Conservation (phyloP, 352 stramenopile genomes). For the Elongisporangium prolatum region DNA sequence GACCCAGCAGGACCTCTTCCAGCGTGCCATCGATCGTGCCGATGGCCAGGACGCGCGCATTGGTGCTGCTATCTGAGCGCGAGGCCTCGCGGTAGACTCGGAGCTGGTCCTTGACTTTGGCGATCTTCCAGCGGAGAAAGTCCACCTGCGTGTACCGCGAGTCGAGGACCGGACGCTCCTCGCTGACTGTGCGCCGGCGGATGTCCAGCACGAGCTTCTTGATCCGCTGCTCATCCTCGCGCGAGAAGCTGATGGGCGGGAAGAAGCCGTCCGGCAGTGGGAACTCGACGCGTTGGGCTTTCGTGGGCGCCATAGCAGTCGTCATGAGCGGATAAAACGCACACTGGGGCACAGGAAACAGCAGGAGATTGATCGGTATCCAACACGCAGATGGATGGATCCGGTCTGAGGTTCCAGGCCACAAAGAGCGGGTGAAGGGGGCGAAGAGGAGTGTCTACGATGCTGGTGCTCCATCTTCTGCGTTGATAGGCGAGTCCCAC, state of each 20-base stretch:
- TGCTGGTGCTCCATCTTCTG: not conserved
- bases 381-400: not conserved
- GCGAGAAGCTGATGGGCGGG: slow-evolving; percentile 21
- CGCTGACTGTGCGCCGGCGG: slow-evolving; percentile 29
- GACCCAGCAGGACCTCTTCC: slow-evolving; percentile 12
- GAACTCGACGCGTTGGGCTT: slow-evolving; percentile 3
- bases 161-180: slow-evolving; percentile 26
- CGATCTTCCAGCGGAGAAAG: slow-evolving; percentile 25
- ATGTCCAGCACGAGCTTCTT: slow-evolving; percentile 27
- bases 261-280: not conserved
- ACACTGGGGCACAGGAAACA: not conserved
- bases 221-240: slow-evolving; percentile 26
- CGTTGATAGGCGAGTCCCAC: not conserved
- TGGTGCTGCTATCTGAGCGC: slow-evolving; percentile 12
- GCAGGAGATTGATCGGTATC: not conserved
- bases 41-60: not conserved
- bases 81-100: slow-evolving; percentile 26
- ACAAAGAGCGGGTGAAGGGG: not conserved
- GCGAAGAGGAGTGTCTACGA: not conserved
- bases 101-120: slow-evolving; percentile 21
- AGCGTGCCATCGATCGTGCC: slow-evolving; percentile 3
- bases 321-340: slow-evolving; percentile 1
- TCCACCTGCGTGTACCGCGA: slow-evolving; percentile 19
- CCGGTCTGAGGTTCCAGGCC: not conserved
- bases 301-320: not conserved